Evolutionary conservation across 169 alveolate genomes (phyloP), one percentile per base, ranked within the genome.

Genomic region (Fabrea salina): DNA sequence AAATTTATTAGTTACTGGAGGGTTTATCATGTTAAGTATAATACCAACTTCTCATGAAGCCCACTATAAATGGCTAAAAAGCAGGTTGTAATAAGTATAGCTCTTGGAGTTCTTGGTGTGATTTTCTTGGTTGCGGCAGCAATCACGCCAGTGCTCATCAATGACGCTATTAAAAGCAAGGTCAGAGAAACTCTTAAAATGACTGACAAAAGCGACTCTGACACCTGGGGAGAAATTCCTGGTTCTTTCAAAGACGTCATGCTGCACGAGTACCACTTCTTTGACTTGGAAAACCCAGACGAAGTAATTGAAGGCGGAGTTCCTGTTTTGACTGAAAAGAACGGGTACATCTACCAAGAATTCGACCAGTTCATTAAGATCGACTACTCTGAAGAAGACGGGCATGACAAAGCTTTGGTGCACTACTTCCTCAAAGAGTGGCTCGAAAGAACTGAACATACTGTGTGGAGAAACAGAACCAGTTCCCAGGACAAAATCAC

Each of bases 331-430:
- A 37, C 22, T 19, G 67, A 49, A 19, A 25, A 47, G 37, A 44
- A 41, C 25, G 79, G 79, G 41, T 70, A 70, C 39, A 13, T 43
- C 2, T 70, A 70, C 79, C 79, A 70, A 37, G 79, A 70, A 25
- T 70, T 44, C 66, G 79, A 70, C 6, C 32, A 70, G 25, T 70
- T 47, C 68, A 16, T 44, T 4, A 43, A 70, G n/a, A 43, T n/a
- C 4, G 49, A 25, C 67, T 47, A 37, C 8, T 16, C 39, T 6
- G 27, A 39, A 5, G 32, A 49, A 5, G 49, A 70, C 35, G 79
- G 79, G 27, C n/a, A 37, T 58, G 22, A 27, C 1, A 33, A 58
- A 27, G 71, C 71, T 4, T 58, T 37, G 71, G 43, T 58, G 22
- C 2, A 3, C 11, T 58, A 1, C 33, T 58, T 27, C 49, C 22